Percentiles rank a stretch among this genome's conserved stretches.
Evolutionary conservation across 495 filamentous ascomycete genomes (phyloP).

Genomic region (Hyaloscypha hepaticicola): DNA sequence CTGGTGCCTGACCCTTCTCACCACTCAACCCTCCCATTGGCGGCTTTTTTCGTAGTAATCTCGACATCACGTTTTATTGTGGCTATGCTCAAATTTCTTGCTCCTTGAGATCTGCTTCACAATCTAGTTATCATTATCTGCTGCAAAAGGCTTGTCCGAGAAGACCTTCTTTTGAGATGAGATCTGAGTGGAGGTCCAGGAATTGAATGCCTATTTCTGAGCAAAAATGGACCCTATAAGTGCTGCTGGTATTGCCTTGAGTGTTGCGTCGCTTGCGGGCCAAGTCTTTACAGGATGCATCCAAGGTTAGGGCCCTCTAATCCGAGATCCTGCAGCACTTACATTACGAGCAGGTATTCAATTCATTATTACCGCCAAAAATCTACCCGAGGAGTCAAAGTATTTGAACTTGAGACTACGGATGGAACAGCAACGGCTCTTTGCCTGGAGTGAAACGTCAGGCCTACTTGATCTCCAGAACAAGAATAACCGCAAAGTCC

Average conservation of each 20-base stretch:
- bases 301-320: slow-evolving; percentile 29
- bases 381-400: slow-evolving; percentile 42
- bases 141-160: no score
- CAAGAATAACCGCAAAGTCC: slow-evolving; percentile 33
- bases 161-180: no score
- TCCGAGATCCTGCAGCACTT: slow-evolving; percentile 12
- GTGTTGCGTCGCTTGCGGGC: slow-evolving; percentile 40
- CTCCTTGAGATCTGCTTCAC: no score
- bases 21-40: no score
- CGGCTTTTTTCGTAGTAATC: no score
- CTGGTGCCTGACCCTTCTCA: no score
- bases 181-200: no score
- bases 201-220: no score
- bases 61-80: no score
- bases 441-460: slow-evolving; percentile 48
- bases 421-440: slow-evolving; percentile 47
- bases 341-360: slow-evolving; percentile 37
- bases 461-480: slow-evolving; percentile 41
- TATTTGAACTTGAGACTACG: slow-evolving; percentile 44
- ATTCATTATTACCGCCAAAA: slow-evolving; percentile 36
- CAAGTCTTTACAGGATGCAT: slow-evolving; percentile 45
- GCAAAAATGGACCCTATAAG: slow-evolving; percentile 42
- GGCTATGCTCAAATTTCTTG: no score
- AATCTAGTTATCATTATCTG: no score
- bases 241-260: slow-evolving; percentile 40